Conservation (phyloP, 1,284 basidiomycete genomes). For the Gomphus bonarii region DNA sequence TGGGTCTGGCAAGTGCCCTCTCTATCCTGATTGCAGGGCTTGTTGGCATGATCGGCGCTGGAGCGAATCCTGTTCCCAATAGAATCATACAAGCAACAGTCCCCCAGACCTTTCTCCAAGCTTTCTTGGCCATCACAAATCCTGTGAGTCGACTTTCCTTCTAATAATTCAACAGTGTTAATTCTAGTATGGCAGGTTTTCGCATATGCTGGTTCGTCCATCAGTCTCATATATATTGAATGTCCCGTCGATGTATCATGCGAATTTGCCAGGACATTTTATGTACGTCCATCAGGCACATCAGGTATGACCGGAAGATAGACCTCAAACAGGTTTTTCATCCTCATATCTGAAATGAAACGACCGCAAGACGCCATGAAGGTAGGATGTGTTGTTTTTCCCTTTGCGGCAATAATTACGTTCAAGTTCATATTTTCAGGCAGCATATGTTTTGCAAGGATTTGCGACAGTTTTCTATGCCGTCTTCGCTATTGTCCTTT, state of each 20-base stretch:
- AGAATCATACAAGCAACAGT: slow-evolving; percentile 31
- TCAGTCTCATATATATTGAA: background rate
- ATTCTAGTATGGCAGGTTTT: slow-evolving; percentile 29
- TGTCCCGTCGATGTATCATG: background rate
- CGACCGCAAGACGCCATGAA: slow-evolving; percentile 44
- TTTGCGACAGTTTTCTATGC: slow-evolving; percentile 41
- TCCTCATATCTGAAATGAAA: slow-evolving; percentile 46
- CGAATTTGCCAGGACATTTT: slow-evolving; percentile 33
- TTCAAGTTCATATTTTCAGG: slow-evolving; percentile 19
- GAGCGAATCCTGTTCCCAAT: slow-evolving; percentile 33
- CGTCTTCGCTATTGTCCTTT: slow-evolving; percentile 40
- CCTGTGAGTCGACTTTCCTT: slow-evolving; percentile 26
- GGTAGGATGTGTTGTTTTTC: slow-evolving; percentile 20
- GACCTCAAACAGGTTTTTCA: slow-evolving; percentile 34
- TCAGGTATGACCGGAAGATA: background rate
- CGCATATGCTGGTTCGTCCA: slow-evolving; percentile 36
- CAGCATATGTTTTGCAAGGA: slow-evolving; percentile 41
- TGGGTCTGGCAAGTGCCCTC: slow-evolving; percentile 32
- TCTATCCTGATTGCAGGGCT: slow-evolving; percentile 34
- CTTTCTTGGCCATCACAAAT: slow-evolving; percentile 44
- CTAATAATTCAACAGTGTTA: background rate
- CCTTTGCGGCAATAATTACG: background rate
- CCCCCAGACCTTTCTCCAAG: slow-evolving; percentile 35
- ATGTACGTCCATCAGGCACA: slow-evolving; percentile 26
- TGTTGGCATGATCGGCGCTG: slow-evolving; percentile 42